Percentiles rank a stretch among this genome's conserved stretches.
Conservation (phyloP, 352 stramenopile species). For the Phytophthora crassamura region DNA sequence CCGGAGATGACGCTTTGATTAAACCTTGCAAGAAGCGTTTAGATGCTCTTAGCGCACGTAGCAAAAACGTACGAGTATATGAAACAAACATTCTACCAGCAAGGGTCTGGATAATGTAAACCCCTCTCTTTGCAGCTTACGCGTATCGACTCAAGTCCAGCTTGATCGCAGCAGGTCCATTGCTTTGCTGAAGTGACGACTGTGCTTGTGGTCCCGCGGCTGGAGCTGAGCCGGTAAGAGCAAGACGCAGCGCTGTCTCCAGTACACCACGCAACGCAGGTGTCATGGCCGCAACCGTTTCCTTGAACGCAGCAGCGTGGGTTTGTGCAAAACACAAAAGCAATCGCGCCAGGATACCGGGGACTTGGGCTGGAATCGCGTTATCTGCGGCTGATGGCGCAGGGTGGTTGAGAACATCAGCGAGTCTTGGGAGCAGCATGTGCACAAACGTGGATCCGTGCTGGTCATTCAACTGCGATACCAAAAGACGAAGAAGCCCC, state of each 20-base stretch:
- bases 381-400: slow-evolving; percentile 16
- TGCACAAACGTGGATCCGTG: slow-evolving; percentile 60
- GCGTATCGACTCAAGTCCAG: slow-evolving; percentile 64
- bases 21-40: neutral
- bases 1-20: slow-evolving; percentile 55
- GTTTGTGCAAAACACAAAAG: slow-evolving; percentile 66
- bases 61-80: slow-evolving; percentile 17
- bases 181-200: slow-evolving; percentile 8
- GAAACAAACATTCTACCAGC: slow-evolving; percentile 16
- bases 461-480: slow-evolving; percentile 52
- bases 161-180: slow-evolving; percentile 19
- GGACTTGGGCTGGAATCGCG: slow-evolving; percentile 26
- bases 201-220: slow-evolving; percentile 5
- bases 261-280: slow-evolving; percentile 44
- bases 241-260: slow-evolving; percentile 51
- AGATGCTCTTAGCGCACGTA: slow-evolving; percentile 26
- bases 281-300: slow-evolving; percentile 51
- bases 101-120: neutral
- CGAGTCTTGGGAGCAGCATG: slow-evolving; percentile 66
- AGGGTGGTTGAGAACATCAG: slow-evolving; percentile 38
- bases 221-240: slow-evolving; percentile 40
- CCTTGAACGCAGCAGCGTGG: slow-evolving; percentile 57
- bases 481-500: slow-evolving; percentile 53
- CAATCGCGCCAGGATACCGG: slow-evolving; percentile 41
- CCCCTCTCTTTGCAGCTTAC: slow-evolving; percentile 11